phyloP scores from a whole-genome alignment of 1,139 yeast species.

The Hansenula lynferdii region DNA sequence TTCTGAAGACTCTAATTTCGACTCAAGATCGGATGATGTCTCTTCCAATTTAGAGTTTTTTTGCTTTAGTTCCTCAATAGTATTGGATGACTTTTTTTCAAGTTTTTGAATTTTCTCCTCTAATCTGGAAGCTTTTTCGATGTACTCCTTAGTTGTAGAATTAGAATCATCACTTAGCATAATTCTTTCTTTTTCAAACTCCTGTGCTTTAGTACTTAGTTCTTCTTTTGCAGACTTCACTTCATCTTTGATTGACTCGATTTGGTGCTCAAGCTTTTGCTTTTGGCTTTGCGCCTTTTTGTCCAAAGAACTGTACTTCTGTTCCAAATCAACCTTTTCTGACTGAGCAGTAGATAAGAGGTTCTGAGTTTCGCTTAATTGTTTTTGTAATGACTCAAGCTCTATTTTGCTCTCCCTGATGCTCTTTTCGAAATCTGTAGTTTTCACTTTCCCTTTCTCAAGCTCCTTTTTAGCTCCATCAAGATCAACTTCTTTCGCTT shows the following conservation, averaged over 20 bases:
- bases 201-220: constrained; percentile 29
- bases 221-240: constrained; percentile 1
- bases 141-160: constrained; percentile 41
- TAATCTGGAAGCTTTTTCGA: constrained; percentile 37
- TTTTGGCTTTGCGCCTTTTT: not conserved
- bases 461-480: constrained; percentile 8
- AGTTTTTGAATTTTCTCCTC: constrained; percentile 25
- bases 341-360: not conserved
- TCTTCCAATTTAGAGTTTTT: constrained; percentile 14
- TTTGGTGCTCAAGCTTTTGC: not conserved
- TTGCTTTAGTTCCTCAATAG: constrained; percentile 11
- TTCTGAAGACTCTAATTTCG: constrained; percentile 10
- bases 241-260: constrained; percentile 8
- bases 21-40: constrained; percentile 7
- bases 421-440: not conserved
- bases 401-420: not conserved
- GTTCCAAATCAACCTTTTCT: constrained; percentile 4
- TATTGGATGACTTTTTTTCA: constrained; percentile 15
- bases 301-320: too few species aligned
- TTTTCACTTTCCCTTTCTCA: not conserved
- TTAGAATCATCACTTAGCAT: constrained; percentile 46
- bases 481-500: constrained; percentile 9
- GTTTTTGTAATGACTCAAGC: too few species aligned
- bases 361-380: not conserved
- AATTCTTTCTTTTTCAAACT: constrained; percentile 46